These are phyloP conservation scores for Tricharina praecox DNA, from an alignment of 495 filamentous ascomycete species.

Conservation along the genomic window DNA sequence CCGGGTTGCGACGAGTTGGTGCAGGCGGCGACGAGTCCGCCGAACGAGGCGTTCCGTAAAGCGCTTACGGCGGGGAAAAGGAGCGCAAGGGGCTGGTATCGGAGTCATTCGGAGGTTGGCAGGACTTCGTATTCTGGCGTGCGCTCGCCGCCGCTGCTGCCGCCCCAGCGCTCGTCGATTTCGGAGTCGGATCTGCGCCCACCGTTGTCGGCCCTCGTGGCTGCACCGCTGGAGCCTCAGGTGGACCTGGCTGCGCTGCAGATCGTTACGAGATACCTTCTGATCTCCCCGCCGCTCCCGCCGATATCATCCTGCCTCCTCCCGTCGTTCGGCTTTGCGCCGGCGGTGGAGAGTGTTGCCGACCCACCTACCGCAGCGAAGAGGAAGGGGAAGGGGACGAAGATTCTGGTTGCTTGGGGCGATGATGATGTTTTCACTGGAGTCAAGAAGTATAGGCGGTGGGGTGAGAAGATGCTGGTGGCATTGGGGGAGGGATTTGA, in stretches of 20 bases:
- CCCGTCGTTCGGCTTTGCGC: neutral
- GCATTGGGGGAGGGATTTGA: conserved; percentile 31
- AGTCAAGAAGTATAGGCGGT: conserved; percentile 46
- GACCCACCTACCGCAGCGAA: neutral
- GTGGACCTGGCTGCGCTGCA: neutral
- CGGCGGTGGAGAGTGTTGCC: neutral
- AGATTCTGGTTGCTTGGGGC: conserved; percentile 61
- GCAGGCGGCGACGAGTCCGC: no score
- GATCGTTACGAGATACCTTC: conserved; percentile 44
- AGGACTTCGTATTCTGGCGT: conserved; percentile 17
- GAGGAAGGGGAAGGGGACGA: conserved; percentile 25
- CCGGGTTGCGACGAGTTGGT: no score
- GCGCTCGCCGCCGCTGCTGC: neutral
- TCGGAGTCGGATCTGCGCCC: neutral
- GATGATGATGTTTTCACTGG: conserved; percentile 63
- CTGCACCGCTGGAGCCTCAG: neutral
- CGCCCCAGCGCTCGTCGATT: neutral
- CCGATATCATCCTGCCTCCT: conserved; percentile 16
- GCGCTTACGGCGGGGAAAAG: conserved; percentile 13
- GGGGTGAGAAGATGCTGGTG: conserved; percentile 43
- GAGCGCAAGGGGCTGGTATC: conserved; percentile 16
- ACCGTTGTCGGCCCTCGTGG: neutral
- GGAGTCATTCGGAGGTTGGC: conserved; percentile 8
- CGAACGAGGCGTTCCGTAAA: conserved; percentile 27
- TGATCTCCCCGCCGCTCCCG: conserved; percentile 55